phyloP scores from a whole-genome alignment of 73 alveolate species.

The Effrenium voratum region DNA sequence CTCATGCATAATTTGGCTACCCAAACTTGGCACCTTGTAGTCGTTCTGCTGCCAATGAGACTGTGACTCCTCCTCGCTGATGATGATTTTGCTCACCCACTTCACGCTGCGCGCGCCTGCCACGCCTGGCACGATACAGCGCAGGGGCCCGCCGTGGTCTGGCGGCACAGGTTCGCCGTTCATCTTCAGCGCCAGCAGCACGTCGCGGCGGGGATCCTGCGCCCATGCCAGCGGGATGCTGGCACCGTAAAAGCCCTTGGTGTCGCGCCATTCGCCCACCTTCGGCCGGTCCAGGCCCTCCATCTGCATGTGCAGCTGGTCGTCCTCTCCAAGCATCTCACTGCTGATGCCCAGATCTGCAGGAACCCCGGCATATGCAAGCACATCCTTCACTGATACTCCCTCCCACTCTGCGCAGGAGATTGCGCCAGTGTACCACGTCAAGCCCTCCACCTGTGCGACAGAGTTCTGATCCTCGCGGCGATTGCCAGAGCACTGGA shows the following conservation, averaged over 20 bases:
- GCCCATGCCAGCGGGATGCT: constrained; percentile 91
- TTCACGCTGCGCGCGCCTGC: constrained; percentile 90
- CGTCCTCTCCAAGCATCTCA: constrained; percentile 73
- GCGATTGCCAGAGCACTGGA: constrained; percentile 84
- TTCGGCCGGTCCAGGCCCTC: constrained; percentile 84
- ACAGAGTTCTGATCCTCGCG: constrained; percentile 89
- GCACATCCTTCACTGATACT: constrained; percentile 52
- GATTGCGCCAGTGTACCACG: constrained; percentile 91
- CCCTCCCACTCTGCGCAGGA: constrained; percentile 82
- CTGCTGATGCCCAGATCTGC: constrained; percentile 49
- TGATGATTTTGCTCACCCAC: constrained; percentile 45
- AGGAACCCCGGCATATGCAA: constrained; percentile 51
- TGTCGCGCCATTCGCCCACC: constrained; percentile 93
- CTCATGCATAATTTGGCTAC: too few relatives aligned
- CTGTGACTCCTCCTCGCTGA: constrained; percentile 8
- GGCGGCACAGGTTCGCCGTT: constrained; percentile 77
- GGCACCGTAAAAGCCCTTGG: constrained; percentile 90
- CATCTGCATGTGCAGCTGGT: constrained; percentile 48
- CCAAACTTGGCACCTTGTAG: too few relatives aligned
- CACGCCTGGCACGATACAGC: constrained; percentile 84
- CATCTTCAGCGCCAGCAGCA: neutral
- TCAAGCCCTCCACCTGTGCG: constrained; percentile 80
- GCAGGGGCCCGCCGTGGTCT: constrained; percentile 70
- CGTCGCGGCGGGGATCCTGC: constrained; percentile 16
- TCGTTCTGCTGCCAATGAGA: constrained; percentile 61